Percentiles rank a stretch among this genome's conserved stretches.
Evolutionary conservation across 495 filamentous ascomycete species (phyloP).

Genomic region (Collariella sp.): DNA sequence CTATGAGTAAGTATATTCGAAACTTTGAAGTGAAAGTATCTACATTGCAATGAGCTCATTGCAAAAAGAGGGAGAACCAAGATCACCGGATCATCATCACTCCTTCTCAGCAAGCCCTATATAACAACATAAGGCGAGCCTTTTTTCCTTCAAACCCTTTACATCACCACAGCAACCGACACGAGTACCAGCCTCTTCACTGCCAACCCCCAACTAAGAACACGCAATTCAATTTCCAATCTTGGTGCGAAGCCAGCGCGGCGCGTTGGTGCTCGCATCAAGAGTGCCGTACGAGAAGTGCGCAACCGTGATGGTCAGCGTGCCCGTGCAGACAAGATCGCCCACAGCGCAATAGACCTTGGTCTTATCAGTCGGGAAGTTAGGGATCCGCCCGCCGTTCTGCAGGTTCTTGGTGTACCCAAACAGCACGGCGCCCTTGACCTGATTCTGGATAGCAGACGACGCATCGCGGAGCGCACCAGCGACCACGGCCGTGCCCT

Average conservation of each 20-base stretch:
- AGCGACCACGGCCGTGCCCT: constrained; percentile 49
- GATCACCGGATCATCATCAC: not conserved
- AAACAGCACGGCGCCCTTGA: constrained; percentile 47
- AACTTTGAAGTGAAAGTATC: not conserved
- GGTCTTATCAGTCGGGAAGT: constrained; percentile 38
- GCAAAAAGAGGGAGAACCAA: not conserved
- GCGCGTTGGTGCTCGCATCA: constrained; percentile 1
- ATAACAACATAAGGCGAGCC: not conserved
- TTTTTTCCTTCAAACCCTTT: too few relatives aligned
- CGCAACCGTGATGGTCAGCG: not conserved
- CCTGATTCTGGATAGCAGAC: constrained; percentile 33
- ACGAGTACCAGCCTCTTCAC: not conserved
- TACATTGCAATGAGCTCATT: not conserved
- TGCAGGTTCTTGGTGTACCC: constrained; percentile 51
- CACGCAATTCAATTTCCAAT: not conserved
- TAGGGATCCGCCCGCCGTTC: constrained; percentile 37
- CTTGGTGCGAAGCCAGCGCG: not conserved
- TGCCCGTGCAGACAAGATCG: constrained; percentile 5
- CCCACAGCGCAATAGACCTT: constrained; percentile 40
- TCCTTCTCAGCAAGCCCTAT: not conserved
- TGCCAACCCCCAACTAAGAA: too few relatives aligned
- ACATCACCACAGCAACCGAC: too few relatives aligned
- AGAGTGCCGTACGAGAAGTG: constrained; percentile 38
- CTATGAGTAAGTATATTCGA: not conserved
- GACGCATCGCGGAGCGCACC: constrained; percentile 37